A percentile compares a stretch with the other conserved stretches of the same genome.
These are phyloP conservation scores for Nothopassalora personata DNA, from an alignment of 2,329 filamentous ascomycete genomes.

Conservation along the genomic window DNA sequence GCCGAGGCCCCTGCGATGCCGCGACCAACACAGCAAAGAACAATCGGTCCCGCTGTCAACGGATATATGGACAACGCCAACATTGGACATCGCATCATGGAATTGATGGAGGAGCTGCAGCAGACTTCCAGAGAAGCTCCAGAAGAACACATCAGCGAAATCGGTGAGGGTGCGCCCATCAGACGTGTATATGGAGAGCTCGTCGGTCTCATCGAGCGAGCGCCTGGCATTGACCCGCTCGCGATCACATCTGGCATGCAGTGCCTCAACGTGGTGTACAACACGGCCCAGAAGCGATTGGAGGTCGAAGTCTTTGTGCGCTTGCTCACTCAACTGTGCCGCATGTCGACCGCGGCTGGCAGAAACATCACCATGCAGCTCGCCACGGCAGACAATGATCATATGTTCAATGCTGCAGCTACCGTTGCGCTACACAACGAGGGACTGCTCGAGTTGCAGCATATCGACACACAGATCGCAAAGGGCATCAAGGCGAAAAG, in stretches of 20 bases:
- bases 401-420: constrained; percentile 58
- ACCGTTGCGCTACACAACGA: constrained; percentile 57
- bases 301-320: constrained; percentile 61
- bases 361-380: constrained; percentile 50
- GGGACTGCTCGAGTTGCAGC: constrained; percentile 56
- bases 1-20: constrained; percentile 58
- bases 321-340: constrained; percentile 57
- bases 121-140: constrained; percentile 51
- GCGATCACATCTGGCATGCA: constrained; percentile 51
- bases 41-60: constrained; percentile 48
- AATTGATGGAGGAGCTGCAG: constrained; percentile 53
- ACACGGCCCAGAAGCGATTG: constrained; percentile 49
- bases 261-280: constrained; percentile 45
- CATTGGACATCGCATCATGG: constrained; percentile 50
- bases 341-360: constrained; percentile 53
- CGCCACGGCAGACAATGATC: constrained; percentile 50
- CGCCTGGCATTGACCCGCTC: constrained; percentile 53
- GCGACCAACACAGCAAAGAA: constrained; percentile 51
- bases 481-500: constrained; percentile 68
- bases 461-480: constrained; percentile 59
- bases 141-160: constrained; percentile 55
- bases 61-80: constrained; percentile 55
- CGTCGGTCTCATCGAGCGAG: constrained; percentile 48
- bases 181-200: constrained; percentile 55
- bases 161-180: constrained; percentile 51